phyloP scores from a whole-genome alignment of 129 eudicot species.

The Flaveria bidentis region DNA sequence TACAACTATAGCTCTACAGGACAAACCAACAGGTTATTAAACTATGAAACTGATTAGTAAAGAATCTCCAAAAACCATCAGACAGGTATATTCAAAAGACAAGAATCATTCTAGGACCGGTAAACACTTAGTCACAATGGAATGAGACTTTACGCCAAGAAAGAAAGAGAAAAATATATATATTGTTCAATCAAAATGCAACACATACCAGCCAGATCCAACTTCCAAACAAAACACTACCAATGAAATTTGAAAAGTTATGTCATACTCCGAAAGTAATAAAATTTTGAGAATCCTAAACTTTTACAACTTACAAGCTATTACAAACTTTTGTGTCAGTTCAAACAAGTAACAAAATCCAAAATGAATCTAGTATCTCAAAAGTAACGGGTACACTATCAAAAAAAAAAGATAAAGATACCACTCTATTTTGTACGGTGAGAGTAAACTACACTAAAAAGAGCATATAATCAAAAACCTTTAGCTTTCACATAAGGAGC shows the following conservation, averaged over 20 bases:
- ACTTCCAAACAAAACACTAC: not conserved
- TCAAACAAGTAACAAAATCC: slow-evolving; percentile 14
- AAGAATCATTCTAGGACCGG: not conserved
- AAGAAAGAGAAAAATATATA: not conserved
- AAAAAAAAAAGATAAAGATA: too few relatives aligned
- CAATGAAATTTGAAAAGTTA: not conserved
- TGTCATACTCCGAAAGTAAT: not conserved
- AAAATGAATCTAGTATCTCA: not conserved
- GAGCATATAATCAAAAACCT: not conserved
- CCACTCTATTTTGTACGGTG: not conserved
- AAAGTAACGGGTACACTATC: not conserved
- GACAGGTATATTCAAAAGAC: not conserved
- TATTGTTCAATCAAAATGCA: not conserved
- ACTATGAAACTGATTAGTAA: too few relatives aligned
- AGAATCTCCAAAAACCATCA: not conserved
- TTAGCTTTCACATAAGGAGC: not conserved
- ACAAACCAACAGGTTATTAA: too few relatives aligned
- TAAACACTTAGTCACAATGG: not conserved
- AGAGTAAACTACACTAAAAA: slow-evolving; percentile 11
- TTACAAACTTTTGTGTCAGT: slow-evolving; percentile 1
- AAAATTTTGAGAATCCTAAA: slow-evolving; percentile 2
- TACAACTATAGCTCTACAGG: too few relatives aligned
- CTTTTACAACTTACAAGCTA: not conserved
- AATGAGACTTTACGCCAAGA: not conserved
- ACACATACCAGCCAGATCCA: slow-evolving; percentile 2